Evolutionary conservation across 2,329 filamentous ascomycete species (phyloP), one percentile per base, ranked within the genome.

Genomic region (Talaromyces sp.): DNA sequence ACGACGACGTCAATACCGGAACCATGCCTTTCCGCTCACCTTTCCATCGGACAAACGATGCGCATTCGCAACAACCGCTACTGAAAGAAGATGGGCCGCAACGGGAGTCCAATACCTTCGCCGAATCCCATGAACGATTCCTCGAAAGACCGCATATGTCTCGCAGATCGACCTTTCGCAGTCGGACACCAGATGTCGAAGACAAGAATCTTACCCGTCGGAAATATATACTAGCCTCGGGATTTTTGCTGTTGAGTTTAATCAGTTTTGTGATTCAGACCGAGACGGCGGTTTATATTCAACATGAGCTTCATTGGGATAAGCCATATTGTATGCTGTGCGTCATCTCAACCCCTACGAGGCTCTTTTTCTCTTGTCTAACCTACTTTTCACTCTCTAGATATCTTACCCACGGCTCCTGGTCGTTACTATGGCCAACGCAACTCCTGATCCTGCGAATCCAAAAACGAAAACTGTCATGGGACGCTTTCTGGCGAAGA

Each of bases 241-340:
- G 93, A 70, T 97, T 97, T 78, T 84, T 99, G 67, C 79, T 90
- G 34, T 75, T 97, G 70, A 95, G 91, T 74, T 83, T 99, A 73
- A 81, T 96, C 66, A 90, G 91, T 74, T 99, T 99, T 76, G 92
- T 92, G 58, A 83, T 97, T 5, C 95, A 99, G 85, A 98, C 95
- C 3, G 94, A 98, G 83, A 92, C 96, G 63, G 94, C 93, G 11
- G 89, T 96, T 10, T 93, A 97, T 80, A 95, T 99, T 67, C 94
- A 98, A 81, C 89, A 94, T 76, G 89, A 95, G 67, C 80, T 97
- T 69, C 88, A 91, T 69, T 99, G 95, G 95, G 88, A 96, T 80
- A 99, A 99, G 82, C 92, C 95, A n/a, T 99, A 97, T 81, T 96
- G 92, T 83, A 99, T 99, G 95, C 87, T 99, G 84, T 97, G 81